These are phyloP conservation scores for Ulota crispa DNA, from an alignment of 225 moss, liverwort and hornwort genomes.

Conservation along the genomic window DNA sequence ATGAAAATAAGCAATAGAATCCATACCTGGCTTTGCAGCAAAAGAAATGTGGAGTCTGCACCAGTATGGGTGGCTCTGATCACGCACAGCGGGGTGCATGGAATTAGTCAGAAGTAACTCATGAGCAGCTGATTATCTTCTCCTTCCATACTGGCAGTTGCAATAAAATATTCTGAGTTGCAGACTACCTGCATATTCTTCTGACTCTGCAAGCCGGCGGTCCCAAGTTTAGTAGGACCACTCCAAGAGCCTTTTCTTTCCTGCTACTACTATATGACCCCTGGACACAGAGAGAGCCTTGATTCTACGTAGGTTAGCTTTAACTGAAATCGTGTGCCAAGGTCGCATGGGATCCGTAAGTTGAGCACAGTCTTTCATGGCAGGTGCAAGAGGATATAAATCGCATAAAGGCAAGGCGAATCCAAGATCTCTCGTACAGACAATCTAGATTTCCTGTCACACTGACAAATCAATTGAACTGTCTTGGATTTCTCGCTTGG, in stretches of 20 bases:
- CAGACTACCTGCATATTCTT: background rate
- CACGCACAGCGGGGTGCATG: background rate
- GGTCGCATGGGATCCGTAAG: constrained; percentile 18
- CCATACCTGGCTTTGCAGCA: background rate
- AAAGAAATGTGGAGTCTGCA: background rate
- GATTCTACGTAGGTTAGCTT: background rate
- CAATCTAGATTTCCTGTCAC: constrained; percentile 25
- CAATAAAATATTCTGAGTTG: background rate
- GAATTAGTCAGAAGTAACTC: background rate
- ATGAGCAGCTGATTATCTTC: background rate
- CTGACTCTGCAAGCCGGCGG: background rate
- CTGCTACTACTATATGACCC: background rate
- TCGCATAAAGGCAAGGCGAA: background rate
- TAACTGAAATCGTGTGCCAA: background rate
- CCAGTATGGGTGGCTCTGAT: background rate
- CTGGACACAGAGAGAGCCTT: background rate
- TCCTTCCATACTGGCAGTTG: background rate
- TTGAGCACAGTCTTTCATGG: constrained; percentile 12
- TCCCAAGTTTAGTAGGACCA: background rate
- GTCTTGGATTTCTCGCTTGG: background rate
- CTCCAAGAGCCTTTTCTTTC: background rate
- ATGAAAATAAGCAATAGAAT: background rate
- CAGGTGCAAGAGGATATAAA: constrained; percentile 1
- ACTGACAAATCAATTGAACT: constrained; percentile 1
- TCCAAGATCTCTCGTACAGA: constrained; percentile 31